These are phyloP conservation scores for Amylocarpus encephaloides DNA, from an alignment of 2,329 filamentous ascomycete genomes.

Conservation along the genomic window DNA sequence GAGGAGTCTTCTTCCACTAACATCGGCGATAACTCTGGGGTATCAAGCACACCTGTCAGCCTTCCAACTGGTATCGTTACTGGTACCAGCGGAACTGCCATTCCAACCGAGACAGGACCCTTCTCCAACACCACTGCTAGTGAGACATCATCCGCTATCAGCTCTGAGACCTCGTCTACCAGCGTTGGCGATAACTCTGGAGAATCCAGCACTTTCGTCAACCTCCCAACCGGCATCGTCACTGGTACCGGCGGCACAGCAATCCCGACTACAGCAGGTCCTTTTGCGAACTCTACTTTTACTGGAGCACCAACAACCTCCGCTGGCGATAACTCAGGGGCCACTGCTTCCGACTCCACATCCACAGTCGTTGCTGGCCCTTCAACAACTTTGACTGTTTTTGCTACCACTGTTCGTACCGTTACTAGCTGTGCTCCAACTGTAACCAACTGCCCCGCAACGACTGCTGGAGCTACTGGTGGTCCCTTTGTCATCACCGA, in stretches of 20 bases:
- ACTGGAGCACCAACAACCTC: not conserved
- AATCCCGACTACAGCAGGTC: not conserved
- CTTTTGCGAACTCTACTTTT: not conserved
- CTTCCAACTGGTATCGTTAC: not conserved
- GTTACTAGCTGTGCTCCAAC: slow-evolving; percentile 1
- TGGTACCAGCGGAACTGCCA: too few relatives aligned
- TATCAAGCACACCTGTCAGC: too few relatives aligned
- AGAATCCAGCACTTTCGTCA: too few relatives aligned
- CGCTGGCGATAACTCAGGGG: not conserved
- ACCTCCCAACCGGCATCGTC: not conserved
- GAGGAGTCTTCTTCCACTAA: too few relatives aligned
- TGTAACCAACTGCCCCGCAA: slow-evolving; percentile 3
- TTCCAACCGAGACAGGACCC: not conserved
- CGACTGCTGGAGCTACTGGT: not conserved
- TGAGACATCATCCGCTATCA: too few relatives aligned
- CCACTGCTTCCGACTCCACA: not conserved
- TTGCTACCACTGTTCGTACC: not conserved
- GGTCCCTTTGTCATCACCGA: not conserved
- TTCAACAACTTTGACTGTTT: slow-evolving; percentile 1
- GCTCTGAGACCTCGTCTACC: too few relatives aligned
- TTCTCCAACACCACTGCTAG: not conserved
- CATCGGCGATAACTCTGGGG: too few relatives aligned
- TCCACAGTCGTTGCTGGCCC: not conserved
- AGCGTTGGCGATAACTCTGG: too few relatives aligned
- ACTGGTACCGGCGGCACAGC: too few relatives aligned